Evolutionary conservation across 345 rosid genomes (phyloP).

Genomic region (Lenwebbia sp.): DNA sequence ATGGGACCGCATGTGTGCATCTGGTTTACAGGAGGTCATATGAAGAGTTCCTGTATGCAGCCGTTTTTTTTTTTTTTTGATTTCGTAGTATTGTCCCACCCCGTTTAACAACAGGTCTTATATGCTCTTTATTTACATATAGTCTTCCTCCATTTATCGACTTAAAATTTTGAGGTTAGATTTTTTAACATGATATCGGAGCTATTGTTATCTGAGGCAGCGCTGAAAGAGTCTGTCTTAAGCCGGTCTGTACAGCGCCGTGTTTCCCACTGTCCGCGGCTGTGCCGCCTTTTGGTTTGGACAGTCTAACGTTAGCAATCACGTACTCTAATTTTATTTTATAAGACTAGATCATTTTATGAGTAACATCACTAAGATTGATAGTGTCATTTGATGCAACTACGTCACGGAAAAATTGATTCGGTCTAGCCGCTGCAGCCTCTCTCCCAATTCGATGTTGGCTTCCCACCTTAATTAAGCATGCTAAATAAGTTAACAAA

Average conservation of each 20-base stretch:
- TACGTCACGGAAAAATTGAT: not conserved
- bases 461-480: not conserved
- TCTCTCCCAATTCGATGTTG: not conserved
- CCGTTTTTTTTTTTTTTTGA: not conserved
- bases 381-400: not conserved
- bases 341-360: not conserved
- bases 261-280: not conserved
- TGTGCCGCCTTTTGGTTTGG: not conserved
- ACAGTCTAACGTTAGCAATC: not conserved
- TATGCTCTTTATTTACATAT: not conserved
- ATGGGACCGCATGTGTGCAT: not conserved
- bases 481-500: not conserved
- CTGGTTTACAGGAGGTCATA: not conserved
- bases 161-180: not conserved
- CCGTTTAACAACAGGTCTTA: rapidly evolving
- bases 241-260: rapidly evolving
- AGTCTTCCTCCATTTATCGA: rapidly evolving
- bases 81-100: not conserved
- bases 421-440: not conserved
- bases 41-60: not conserved
- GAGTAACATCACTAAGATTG: not conserved
- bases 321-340: not conserved
- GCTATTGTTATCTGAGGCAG: too few species aligned
- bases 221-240: too few species aligned
- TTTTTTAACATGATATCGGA: not conserved